Base-by-base conservation (phyloP, 2,329 filamentous ascomycete species). In the Tothia fuscella region DNA sequence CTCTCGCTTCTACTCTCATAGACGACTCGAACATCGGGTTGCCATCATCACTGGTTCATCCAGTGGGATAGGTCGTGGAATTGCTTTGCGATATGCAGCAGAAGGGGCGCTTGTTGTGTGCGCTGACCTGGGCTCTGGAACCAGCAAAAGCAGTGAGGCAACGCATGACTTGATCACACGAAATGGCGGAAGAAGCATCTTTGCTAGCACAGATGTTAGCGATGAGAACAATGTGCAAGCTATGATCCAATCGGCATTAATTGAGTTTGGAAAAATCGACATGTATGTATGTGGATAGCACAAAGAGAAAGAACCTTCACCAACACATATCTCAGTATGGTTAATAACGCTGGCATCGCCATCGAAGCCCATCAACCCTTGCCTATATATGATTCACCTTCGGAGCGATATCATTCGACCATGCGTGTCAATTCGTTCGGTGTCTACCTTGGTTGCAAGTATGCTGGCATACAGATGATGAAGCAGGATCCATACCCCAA, bases 401-500 rank as follows among this genome's bases (percentile, higher is more conserved):
- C 72, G 29, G 53, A 57, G 0, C 57, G 55, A 0, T 76, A 65
- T 57, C 66, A 76, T 28, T 49, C 48, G n/a, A 58, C 55, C 1
- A 41, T 60, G 33, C 43, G 47, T 16, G 52, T 64, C 4, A 66
- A 66, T 36, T 48, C 55, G 4, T 56, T 51, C 2, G 60, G 60
- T 12, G 61, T 64, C 0, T 66, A 64, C 40, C 48, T 59, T 0
- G 63, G 62, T 0, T 64, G 56, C 44, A 73, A 72, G 37, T 68
- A 65, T 46, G 65, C 65, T 2, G 52, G 59, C 1, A 43, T 45
- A 1, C 70, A 72, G 46, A 73, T 76, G 67, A 53, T 71, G 10
- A 54, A 56, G 6, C 72, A 76, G 46, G 55, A 63, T 0, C 59
- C 57, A 1, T 52, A 57, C 3, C 44, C 47, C 2, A 52, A 47